Evolutionary conservation across 2,329 filamentous ascomycete genomes (phyloP).

Genomic region (Colletotrichum euphorbiae): DNA sequence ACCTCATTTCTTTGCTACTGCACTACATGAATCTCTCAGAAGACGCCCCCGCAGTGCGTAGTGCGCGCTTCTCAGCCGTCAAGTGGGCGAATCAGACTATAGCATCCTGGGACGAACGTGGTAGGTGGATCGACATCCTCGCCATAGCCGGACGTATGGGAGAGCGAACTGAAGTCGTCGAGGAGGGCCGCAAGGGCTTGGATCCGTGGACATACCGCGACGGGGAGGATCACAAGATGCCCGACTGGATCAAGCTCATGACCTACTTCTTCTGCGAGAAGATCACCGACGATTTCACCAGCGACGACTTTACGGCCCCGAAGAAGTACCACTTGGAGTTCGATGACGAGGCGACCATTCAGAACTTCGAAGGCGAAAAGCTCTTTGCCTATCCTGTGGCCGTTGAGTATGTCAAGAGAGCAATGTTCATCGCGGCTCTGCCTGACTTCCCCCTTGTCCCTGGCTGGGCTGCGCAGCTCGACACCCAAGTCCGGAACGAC

Average conservation of each 20-base stretch:
- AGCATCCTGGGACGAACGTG: conserved; percentile 80
- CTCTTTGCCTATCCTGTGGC: conserved; percentile 74
- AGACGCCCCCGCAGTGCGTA: conserved; percentile 68
- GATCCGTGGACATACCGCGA: conserved; percentile 71
- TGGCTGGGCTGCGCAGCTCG: conserved; percentile 87
- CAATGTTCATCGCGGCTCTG: conserved; percentile 63
- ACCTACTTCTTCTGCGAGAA: conserved; percentile 59
- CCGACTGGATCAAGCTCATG: conserved; percentile 64
- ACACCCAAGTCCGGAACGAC: conserved; percentile 78
- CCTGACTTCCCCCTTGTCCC: conserved; percentile 71
- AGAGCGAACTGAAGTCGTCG: conserved; percentile 84
- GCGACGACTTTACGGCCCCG: conserved; percentile 8
- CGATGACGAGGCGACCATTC: conserved; percentile 50
- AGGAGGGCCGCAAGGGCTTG: conserved; percentile 90
- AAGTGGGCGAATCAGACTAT: conserved; percentile 93
- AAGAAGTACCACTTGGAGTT: conserved; percentile 26
- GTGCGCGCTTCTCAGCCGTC: conserved; percentile 83
- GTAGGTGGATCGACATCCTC: conserved; percentile 88
- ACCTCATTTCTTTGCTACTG: conserved; percentile 69
- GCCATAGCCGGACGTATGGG: conserved; percentile 75
- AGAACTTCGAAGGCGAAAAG: conserved; percentile 60
- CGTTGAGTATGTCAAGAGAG: conserved; percentile 72
- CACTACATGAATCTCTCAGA: conserved; percentile 72
- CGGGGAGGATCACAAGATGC: conserved; percentile 48
- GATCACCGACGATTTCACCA: conserved; percentile 23